phyloP scores from a whole-genome alignment of 2,329 filamentous ascomycete species.

The Aspergillus awamori region DNA sequence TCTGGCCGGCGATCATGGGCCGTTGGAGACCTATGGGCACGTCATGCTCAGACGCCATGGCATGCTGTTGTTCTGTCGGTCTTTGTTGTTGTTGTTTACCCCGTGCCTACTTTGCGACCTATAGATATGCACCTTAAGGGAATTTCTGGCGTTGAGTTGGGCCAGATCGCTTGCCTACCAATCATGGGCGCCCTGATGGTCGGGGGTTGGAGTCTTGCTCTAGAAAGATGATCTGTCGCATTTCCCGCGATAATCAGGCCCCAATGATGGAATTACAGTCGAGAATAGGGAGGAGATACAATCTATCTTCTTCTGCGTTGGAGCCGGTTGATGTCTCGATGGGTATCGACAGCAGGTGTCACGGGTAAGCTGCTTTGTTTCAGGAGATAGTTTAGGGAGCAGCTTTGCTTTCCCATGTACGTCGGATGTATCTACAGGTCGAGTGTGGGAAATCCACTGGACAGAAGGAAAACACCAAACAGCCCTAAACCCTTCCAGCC shows the following conservation, averaged over 20 bases:
- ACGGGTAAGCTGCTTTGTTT: constrained; percentile 1
- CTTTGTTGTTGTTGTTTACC: constrained; percentile 9
- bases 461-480: neutral
- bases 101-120: constrained; percentile 5
- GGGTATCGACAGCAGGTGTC: constrained; percentile 13
- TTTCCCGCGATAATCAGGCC: constrained; percentile 9
- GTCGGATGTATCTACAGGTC: neutral
- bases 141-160: constrained; percentile 12
- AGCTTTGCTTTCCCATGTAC: neutral
- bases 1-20: constrained; percentile 12
- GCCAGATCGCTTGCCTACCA: constrained; percentile 13
- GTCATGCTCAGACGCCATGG: constrained; percentile 24
- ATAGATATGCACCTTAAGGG: neutral
- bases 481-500: constrained; percentile 1
- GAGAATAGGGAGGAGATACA: neutral
- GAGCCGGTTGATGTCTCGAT: neutral
- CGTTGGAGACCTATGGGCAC: constrained; percentile 19
- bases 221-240: constrained; percentile 11
- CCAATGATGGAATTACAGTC: neutral
- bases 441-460: neutral
- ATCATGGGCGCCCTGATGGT: neutral
- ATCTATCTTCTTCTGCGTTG: constrained; percentile 1
- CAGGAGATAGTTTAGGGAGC: neutral
- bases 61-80: constrained; percentile 15
- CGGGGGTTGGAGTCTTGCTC: neutral